Evolutionary conservation across 2,329 filamentous ascomycete genomes (phyloP), one percentile per base, ranked within the genome.

Genomic region (Penicillium sp.): DNA sequence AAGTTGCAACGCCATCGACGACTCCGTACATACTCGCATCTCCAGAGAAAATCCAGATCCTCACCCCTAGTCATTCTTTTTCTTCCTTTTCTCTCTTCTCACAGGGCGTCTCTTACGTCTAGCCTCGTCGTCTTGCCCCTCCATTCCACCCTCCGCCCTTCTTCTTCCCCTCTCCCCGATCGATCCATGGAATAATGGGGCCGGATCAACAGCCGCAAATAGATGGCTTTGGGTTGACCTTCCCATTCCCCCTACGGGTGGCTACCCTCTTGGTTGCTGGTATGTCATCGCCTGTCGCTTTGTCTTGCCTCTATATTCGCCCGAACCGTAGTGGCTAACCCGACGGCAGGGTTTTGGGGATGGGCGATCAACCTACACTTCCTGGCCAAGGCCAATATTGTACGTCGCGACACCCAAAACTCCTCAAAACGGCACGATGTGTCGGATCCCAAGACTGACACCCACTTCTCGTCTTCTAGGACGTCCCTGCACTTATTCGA

Each of bases 301-400:
- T n/a, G 49, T 51, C 22, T 24, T 35, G 33, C 6, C 16, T 31
- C 24, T 24, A 36, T 36, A 24, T 36, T 27, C n/a, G 19, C 16
- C 14, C 16, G 18, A 16, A 31, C 6, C 14, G 22, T 16, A n/a
- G 36, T 49, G 47, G 36, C 40, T 65, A 54, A 62, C 51, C 59
- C 36, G 64, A 56, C 33, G 36, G 47, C 66, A 96, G 92, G 91
- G 67, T 88, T 96, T 70, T 98, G 94, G 94, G 92, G 91, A 74
- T 99, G 94, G 92, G 92, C 89, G 65, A 77, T 90, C 68, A 98
- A 97, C 79, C 86, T 98, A 41, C 92, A 97, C 73, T 93, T 91
- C 78, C 87, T 98, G 60, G 83, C 89, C 69, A 78, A 86, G 59
- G 82, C 87, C 70, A 90, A 90, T 73, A 96, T 99, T 79, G 85